Evolutionary conservation across 352 stramenopile genomes (phyloP).

Genomic region (Phytophthora sp.): DNA sequence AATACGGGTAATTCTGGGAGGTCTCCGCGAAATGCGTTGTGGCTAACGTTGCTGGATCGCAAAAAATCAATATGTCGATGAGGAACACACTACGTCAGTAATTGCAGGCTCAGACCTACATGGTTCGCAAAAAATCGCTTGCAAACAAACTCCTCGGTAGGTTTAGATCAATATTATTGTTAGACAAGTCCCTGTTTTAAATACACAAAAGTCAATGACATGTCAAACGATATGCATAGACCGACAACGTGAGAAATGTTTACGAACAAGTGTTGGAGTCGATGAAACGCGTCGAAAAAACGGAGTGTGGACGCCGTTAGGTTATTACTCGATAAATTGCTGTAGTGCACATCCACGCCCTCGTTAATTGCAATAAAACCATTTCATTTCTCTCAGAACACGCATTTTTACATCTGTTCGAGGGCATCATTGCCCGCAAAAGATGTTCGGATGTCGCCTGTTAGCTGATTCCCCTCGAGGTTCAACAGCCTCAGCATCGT

Average conservation of each 20-base stretch:
- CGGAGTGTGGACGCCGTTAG: conserved; percentile 34
- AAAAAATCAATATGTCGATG: neutral
- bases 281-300: conserved; percentile 48
- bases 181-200: conserved; percentile 51
- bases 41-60: conserved; percentile 50
- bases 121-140: conserved; percentile 48
- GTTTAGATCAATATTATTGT: conserved; percentile 48
- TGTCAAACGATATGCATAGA: too few relatives aligned
- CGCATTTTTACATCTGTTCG: conserved; percentile 58
- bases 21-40: conserved; percentile 52
- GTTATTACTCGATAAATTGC: conserved; percentile 49
- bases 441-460: conserved; percentile 47
- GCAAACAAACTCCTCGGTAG: conserved; percentile 48
- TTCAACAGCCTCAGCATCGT: conserved; percentile 68
- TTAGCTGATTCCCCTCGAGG: conserved; percentile 52
- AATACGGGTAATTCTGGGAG: conserved; percentile 41
- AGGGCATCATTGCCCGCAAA: conserved; percentile 64
- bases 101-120: conserved; percentile 44
- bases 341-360: conserved; percentile 18
- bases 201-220: neutral
- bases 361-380: neutral
- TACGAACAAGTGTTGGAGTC: conserved; percentile 48
- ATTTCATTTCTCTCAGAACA: neutral
- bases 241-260: too few relatives aligned
- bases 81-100: neutral